These are phyloP conservation scores for Cyathus striatus DNA, from an alignment of 768 basidiomycete species.

Conservation along the genomic window DNA sequence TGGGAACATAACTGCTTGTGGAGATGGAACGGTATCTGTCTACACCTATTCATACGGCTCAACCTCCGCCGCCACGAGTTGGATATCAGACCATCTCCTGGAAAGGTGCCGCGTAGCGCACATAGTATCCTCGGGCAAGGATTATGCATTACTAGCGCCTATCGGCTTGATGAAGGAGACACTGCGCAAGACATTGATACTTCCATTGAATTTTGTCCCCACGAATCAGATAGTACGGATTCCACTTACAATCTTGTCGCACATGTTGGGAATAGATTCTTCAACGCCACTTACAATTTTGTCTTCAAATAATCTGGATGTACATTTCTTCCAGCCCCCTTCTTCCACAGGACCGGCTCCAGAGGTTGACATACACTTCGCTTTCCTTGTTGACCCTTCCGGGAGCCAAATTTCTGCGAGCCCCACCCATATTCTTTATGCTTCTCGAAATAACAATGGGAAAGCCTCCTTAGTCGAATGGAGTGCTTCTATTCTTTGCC, in stretches of 20 bases:
- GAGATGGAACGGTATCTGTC: conserved; percentile 1
- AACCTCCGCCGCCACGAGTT: neutral
- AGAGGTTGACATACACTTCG: conserved; percentile 3
- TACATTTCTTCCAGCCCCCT: neutral
- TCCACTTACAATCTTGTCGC: neutral
- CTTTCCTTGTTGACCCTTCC: conserved; percentile 14
- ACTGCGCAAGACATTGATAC: neutral
- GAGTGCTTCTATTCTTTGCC: conserved; percentile 27
- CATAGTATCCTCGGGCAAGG: neutral
- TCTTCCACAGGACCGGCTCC: neutral
- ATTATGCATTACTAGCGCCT: neutral
- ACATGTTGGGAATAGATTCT: neutral
- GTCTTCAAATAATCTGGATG: neutral
- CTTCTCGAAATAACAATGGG: no score
- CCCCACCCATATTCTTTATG: conserved; percentile 5
- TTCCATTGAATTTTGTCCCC: neutral
- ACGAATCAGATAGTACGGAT: neutral
- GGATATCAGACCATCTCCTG: neutral
- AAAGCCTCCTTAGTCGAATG: conserved; percentile 12
- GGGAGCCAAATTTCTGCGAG: conserved; percentile 17
- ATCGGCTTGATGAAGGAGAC: no score
- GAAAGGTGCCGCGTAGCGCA: neutral
- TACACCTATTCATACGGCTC: neutral
- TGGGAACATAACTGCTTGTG: conserved; percentile 2
- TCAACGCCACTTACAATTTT: neutral